Base-by-base conservation (phyloP, 148 eudicot genomes). In the Cornus controversa region DNA sequence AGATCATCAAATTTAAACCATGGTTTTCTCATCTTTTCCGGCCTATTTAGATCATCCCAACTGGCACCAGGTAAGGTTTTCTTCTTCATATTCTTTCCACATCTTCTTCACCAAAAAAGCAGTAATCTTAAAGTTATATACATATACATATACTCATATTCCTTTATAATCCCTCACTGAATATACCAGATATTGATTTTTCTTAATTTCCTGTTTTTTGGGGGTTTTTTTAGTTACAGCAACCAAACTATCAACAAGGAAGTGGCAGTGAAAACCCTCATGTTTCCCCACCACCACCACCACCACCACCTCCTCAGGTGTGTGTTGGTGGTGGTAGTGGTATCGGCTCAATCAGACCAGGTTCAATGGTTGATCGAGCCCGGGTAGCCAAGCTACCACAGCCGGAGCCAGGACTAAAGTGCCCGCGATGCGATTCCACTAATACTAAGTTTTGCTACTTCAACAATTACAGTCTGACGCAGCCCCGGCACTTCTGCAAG, bases 401-500 rank as follows among this genome's bases (percentile, higher is more conserved):
- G 20, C 91, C 91, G 3, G 95, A 91, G 77, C 84, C 82, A 10
- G 87, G 93, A 26, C 78, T 85, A 8, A 91, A 89, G 81, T 91
- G 95, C 74, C 95, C 95, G 2, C 80, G 95, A 22, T 91, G 95
- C 27, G 91, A 89, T 16, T 91, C 95, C 3, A 86, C 85, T 29
- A 89, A 91, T 79, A 91, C 95, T 9, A 91, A 91, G 77, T 91
- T 89, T 47, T 91, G 95, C 71, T 89, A 89, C 87, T 89, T 83
- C 87, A 91, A 91, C 80, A 91, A 91, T 84, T 91, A 89, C 78
- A 91, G 81, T 85, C 87, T 91, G 53, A 9, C 87, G 0, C 94
- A 91, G 75, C 94, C 94, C 7, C 86, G 94, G 2, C 92, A 91
- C 85, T 91, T 91, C 53, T 91, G 94, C 66, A 89, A 89, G 87